Base-by-base conservation (phyloP, 805 yeast species). In the Candida ulmi region DNA sequence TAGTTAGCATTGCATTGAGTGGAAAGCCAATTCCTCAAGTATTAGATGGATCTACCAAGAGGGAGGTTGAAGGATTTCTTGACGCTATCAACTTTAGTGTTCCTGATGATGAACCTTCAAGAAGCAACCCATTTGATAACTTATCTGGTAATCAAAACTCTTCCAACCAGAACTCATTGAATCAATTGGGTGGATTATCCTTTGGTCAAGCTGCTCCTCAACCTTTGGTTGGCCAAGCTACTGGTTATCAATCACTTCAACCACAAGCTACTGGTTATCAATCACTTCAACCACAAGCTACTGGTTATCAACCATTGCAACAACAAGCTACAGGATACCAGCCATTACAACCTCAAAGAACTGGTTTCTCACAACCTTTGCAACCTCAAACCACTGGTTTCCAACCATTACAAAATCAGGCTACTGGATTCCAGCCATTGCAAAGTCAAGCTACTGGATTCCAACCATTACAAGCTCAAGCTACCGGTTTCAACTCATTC, bases 11-110 rank as follows among this genome's bases (percentile, higher is more conserved):
- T 54, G 83, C 83, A 0, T 69, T 86, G 50, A 78, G 76, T 51
- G 95, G 96, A 28, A 88, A 85, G 49, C 67, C 80, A 8, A 68
- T 90, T 44, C 97, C 98, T 3, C 68, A 67, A 32, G 71, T 68
- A 30, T 63, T 91, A 48, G 96, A 95, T 24, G 72, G 74, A 17
- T 79, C 74, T 45, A 78, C 88, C 65, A 69, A 71, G 55, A 85
- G 83, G 55, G 97, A 91, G 61, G 96, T 91, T 11, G 75, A 80
- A 44, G 83, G 93, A 43, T 84, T 90, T 63, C 90, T 90, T 30
- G 96, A 88, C 61, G 86, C 88, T 24, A 90, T 91, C 52, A 84
- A 79, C 52, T 83, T 88, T 56, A 71, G 78, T 37, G 76, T 87
- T 38, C 88, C 86, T 1, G 91, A 81, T 45, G 66, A 63, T 3